Base-by-base conservation (phyloP, 495 filamentous ascomycete genomes). In the Hyaloscypha variabilis region DNA sequence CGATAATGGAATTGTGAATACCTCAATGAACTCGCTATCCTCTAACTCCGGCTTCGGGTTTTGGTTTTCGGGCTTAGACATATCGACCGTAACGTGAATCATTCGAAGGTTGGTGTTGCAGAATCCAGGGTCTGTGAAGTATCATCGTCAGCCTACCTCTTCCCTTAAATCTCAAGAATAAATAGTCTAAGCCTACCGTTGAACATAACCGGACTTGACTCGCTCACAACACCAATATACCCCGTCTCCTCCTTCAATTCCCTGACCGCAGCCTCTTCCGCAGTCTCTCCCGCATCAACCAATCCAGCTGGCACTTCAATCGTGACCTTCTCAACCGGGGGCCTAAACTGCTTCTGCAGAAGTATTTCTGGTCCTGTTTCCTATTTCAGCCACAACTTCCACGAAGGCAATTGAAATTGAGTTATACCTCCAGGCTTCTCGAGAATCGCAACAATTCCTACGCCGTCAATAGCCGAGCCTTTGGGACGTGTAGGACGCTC, bases 201-300 rank as follows among this genome's bases (percentile, higher is more conserved):
- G 63, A 89, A 96, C 91, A 96, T 94, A 23, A 96, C 76, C 30
- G 89, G 86, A 62, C 88, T 91, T 10, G 84, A 85, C 73, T 90
- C 82, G 50, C 83, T 76, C 1, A 84, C 87, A 36, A 86, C 81
- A 21, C 90, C 93, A 31, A 92, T 84, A 74, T 95, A 97, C 6
- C 95, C 95, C 0, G 95, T 97, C 77, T 99, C 95, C 76, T 99
- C 95, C 68, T 87, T 92, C 65, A 99, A 81, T 72, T 97, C 94
- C n/a, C 94, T 81, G 17, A 96, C 82, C 8, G 94, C 94, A 60
- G 90, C 90, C 65, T 90, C 75, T 70, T 93, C 90, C 1, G 89
- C 85, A 0, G 86, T 90, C 75, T 97, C 94, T 30, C 85, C 87
- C 8, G 87, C 88, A 76, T 97, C 94, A 17, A 97, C 85, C 10